These are phyloP conservation scores for Epichloe gansuensis DNA, from an alignment of 2,329 filamentous ascomycete species.

Conservation along the genomic window DNA sequence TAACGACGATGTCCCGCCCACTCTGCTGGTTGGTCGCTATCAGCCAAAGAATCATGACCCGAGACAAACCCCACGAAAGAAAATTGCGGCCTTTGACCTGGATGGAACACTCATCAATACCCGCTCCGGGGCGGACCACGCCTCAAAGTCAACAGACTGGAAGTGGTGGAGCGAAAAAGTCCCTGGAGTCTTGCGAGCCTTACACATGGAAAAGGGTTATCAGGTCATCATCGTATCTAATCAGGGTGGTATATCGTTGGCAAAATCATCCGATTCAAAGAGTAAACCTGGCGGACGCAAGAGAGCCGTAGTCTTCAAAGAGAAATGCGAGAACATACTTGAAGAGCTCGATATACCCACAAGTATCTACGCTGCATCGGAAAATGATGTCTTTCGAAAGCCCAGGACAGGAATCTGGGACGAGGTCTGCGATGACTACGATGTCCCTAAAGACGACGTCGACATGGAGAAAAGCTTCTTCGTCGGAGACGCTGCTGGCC, in stretches of 20 bases:
- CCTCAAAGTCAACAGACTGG: constrained; percentile 65
- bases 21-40: constrained; percentile 67
- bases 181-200: constrained; percentile 49
- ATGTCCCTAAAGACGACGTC: constrained; percentile 42
- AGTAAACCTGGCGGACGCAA: constrained; percentile 48
- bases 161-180: constrained; percentile 80
- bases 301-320: constrained; percentile 68
- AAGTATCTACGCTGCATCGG: constrained; percentile 76
- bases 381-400: constrained; percentile 71
- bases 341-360: constrained; percentile 61
- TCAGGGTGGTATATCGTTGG: constrained; percentile 70
- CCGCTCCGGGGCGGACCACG: constrained; percentile 68
- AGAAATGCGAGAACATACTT: constrained; percentile 60
- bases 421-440: constrained; percentile 44
- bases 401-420: constrained; percentile 84
- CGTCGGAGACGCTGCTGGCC: constrained; percentile 72
- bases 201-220: constrained; percentile 59
- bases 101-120: constrained; percentile 81
- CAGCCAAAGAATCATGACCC: constrained; percentile 28
- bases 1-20: constrained; percentile 32
- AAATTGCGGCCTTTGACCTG: constrained; percentile 61
- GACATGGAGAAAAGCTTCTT: constrained; percentile 66
- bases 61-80: constrained; percentile 26
- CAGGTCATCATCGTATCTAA: constrained; percentile 74
- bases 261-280: constrained; percentile 54